phyloP scores from a whole-genome alignment of 768 basidiomycete genomes.

The Panaeolus papilionaceus region DNA sequence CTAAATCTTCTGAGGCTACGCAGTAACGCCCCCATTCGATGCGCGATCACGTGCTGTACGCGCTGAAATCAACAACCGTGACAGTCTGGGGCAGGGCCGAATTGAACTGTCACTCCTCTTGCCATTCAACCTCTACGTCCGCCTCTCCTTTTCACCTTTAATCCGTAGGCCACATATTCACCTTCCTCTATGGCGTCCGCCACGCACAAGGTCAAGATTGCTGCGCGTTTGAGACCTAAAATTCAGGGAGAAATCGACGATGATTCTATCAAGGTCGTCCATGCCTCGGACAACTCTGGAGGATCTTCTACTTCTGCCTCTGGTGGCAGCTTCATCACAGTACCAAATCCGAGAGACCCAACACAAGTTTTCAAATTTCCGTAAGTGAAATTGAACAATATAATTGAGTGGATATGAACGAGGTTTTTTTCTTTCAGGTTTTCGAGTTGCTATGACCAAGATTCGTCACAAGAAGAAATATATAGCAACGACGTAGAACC shows the following conservation, averaged over 20 bases:
- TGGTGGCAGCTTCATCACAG: conserved; percentile 58
- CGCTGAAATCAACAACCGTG: conserved; percentile 9
- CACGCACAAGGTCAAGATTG: conserved; percentile 69
- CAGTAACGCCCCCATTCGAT: background rate
- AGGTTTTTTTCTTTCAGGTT: conserved; percentile 49
- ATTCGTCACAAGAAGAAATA: conserved; percentile 77
- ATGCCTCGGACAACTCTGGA: conserved; percentile 39
- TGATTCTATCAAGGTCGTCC: conserved; percentile 59
- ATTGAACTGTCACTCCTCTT: conserved; percentile 14
- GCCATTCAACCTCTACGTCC: conserved; percentile 15
- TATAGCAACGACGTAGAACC: conserved; percentile 79
- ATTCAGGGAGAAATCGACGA: conserved; percentile 68
- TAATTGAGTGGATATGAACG: conserved; percentile 10
- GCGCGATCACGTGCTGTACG: conserved; percentile 9
- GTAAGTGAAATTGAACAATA: conserved; percentile 42
- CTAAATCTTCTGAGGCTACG: too few relatives aligned
- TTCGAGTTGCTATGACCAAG: conserved; percentile 76
- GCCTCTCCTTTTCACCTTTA: conserved; percentile 18
- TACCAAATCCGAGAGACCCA: conserved; percentile 73
- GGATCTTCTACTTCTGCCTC: conserved; percentile 33
- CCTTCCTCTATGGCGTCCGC: conserved; percentile 28
- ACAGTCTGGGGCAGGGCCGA: conserved; percentile 4
- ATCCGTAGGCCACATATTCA: conserved; percentile 3
- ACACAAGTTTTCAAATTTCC: conserved; percentile 81
- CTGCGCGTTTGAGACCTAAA: conserved; percentile 73